phyloP scores from a whole-genome alignment of 768 basidiomycete genomes.

The Cubamyces sp. region DNA sequence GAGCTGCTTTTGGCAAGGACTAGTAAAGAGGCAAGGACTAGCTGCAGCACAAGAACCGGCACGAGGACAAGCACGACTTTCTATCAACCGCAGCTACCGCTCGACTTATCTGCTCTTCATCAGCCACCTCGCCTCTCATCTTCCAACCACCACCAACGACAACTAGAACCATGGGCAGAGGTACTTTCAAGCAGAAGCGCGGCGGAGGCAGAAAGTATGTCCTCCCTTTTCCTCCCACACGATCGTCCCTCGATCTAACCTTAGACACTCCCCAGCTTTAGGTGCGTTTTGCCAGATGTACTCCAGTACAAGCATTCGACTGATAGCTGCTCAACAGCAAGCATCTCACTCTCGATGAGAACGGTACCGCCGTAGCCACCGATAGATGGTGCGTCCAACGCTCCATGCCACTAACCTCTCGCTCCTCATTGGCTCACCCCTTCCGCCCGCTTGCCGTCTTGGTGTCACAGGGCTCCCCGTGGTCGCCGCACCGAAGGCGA shows the following conservation, averaged over 20 bases:
- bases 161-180: constrained; percentile 43
- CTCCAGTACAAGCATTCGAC: constrained; percentile 11
- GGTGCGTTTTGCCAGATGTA: constrained; percentile 44
- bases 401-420: constrained; percentile 10
- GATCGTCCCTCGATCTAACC: constrained; percentile 18
- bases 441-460: neutral
- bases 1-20: neutral
- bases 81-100: neutral
- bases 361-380: constrained; percentile 56
- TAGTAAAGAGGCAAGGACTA: too few relatives aligned
- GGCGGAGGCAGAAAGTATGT: constrained; percentile 75
- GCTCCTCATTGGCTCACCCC: constrained; percentile 15
- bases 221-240: neutral
- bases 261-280: constrained; percentile 51
- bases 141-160: neutral
- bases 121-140: neutral
- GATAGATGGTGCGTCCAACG: constrained; percentile 48
- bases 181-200: constrained; percentile 85
- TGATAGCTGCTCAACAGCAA: constrained; percentile 45
- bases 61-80: neutral
- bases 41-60: too few relatives aligned
- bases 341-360: constrained; percentile 59
- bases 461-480: constrained; percentile 25
- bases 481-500: constrained; percentile 29
- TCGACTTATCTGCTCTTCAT: neutral